Evolutionary conservation across 805 yeast genomes (phyloP), one percentile per base, ranked within the genome.

Genomic region (Schizosaccharomyces japonicus): DNA sequence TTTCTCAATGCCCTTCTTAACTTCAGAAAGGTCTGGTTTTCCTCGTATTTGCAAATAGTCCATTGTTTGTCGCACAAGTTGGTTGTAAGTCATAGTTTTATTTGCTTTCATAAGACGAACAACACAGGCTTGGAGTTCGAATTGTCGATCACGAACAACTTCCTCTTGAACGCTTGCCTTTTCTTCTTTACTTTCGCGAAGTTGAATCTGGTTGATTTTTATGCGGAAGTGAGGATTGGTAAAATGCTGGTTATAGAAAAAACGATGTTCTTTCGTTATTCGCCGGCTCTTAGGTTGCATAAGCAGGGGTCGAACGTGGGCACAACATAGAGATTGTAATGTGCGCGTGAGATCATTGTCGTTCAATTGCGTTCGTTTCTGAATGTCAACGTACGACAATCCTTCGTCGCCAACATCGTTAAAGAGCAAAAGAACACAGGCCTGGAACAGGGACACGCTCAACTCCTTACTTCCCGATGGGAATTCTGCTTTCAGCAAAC

Each of bases 311-410:
- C 92, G 69, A 51, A 83, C 74, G 52, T 77, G 70, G 0, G 92
- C 87, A 39, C 84, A 80, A 0, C 93, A 75, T 28, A 90, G 71
- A 1, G 95, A 81, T 57, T 78, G 80, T 48, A 90, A 62, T 50
- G 84, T 87, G 49, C 94, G 69, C 19, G 70, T 67, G 34, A 87
- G 65, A 54, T 87, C 96, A 1, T 63, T 60, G 28, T 70, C 72
- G 0, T 94, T 90, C 3, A 90, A 78, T 6, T 69, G 67, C 0
- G 95, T 84, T 30, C 70, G 60, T 30, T 71, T 72, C 33, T 61
- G 63, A 23, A 90, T 79, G 54, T 80, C 79, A 11, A 63, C 68
- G 51, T 71, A 72, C 0, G 82, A 70, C 42, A 79, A 67, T 44
- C 63, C 62, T 42, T 67, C 54, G 23, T 59, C 60, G 11, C 52